Percentiles rank a stretch among this genome's conserved stretches.
These are phyloP conservation scores for Hypomyces rosellus DNA, from an alignment of 2,329 filamentous ascomycete species.

Conservation along the genomic window DNA sequence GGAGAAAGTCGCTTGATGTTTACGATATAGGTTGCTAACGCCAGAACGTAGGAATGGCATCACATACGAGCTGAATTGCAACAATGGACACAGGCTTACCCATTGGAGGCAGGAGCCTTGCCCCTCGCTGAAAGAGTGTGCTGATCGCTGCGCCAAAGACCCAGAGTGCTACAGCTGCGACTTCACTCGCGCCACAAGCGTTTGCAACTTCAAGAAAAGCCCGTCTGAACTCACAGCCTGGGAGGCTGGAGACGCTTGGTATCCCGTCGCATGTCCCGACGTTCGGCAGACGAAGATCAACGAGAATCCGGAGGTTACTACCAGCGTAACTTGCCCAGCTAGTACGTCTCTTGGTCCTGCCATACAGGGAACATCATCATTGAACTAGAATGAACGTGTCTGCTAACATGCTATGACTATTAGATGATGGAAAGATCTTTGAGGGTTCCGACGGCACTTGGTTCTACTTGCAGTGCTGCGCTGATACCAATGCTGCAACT, in stretches of 20 bases:
- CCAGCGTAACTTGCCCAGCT: background rate
- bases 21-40: background rate
- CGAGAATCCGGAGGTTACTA: background rate
- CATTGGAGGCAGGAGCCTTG: background rate
- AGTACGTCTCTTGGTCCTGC: background rate
- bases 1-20: background rate
- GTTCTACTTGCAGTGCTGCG: slow-evolving; percentile 15
- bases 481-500: slow-evolving; percentile 9
- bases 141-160: slow-evolving; percentile 3
- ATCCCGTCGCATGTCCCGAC: background rate
- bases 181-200: background rate
- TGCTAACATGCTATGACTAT: background rate
- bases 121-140: slow-evolving; percentile 7
- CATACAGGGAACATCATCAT: too few species aligned
- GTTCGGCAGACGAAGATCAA: background rate
- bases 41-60: background rate
- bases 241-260: background rate
- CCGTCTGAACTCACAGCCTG: background rate
- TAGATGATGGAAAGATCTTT: slow-evolving; percentile 13
- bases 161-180: slow-evolving; percentile 5
- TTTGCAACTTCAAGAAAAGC: slow-evolving; percentile 5
- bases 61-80: slow-evolving; percentile 10
- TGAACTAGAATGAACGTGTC: background rate
- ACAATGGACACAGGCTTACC: background rate
- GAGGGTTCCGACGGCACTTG: slow-evolving; percentile 15